Percentiles rank a stretch among this genome's conserved stretches.
These are phyloP conservation scores for Salvia hispanica DNA, from an alignment of 257 asterid genomes.

Conservation along the genomic window DNA sequence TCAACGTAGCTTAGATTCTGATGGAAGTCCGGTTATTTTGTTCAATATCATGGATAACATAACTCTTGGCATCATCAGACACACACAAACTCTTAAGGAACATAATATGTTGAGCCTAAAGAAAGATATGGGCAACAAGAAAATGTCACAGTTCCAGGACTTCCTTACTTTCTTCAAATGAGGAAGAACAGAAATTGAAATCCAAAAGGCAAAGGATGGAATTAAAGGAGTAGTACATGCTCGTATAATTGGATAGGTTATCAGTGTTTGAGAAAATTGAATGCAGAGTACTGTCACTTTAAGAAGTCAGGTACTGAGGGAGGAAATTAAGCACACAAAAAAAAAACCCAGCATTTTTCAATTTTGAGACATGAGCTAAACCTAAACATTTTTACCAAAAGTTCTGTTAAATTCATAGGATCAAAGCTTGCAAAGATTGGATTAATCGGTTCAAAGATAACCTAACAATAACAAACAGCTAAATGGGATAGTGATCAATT, in stretches of 20 bases:
- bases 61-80: conserved; percentile 6
- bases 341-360: conserved; percentile 18
- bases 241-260: conserved; percentile 25
- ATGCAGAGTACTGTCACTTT: conserved; percentile 13
- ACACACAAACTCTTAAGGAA: neutral
- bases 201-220: neutral
- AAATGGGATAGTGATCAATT: neutral
- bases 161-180: neutral
- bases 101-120: conserved; percentile 15
- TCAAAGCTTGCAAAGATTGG: conserved; percentile 20
- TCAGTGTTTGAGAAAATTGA: conserved; percentile 22
- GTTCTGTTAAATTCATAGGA: conserved; percentile 2
- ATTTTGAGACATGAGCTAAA: conserved; percentile 18
- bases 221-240: neutral
- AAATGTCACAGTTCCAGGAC: conserved; percentile 4
- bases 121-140: conserved; percentile 16
- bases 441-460: conserved; percentile 9
- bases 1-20: neutral
- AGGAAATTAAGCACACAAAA: neutral
- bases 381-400: conserved; percentile 7
- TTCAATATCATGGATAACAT: neutral
- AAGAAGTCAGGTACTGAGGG: neutral
- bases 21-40: conserved; percentile 3
- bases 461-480: conserved; percentile 19
- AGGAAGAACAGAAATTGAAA: neutral